A percentile compares a stretch with the other conserved stretches of the same genome.
phyloP scores from a whole-genome alignment of 305 asterid genomes.

The Stenogyne calaminthoides region DNA sequence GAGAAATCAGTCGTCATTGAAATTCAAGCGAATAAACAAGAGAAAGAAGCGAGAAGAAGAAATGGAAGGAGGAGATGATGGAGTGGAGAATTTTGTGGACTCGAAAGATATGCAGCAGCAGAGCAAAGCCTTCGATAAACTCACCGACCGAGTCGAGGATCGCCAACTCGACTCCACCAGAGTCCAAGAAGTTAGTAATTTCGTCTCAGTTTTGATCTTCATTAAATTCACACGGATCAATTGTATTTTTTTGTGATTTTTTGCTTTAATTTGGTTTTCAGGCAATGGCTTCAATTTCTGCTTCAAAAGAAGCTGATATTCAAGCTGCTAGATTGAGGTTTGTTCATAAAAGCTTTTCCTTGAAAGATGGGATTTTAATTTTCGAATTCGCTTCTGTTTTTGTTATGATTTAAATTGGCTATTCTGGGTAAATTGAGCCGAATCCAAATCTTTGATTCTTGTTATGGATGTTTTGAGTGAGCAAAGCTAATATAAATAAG shows the following conservation, averaged over 20 bases:
- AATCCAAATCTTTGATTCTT: neutral
- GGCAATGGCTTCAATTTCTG: slow-evolving; percentile 96
- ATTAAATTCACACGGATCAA: neutral
- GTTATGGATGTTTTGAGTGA: neutral
- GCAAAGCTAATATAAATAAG: neutral
- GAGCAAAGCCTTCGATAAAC: slow-evolving; percentile 93
- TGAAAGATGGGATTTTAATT: neutral
- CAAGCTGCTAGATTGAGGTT: slow-evolving; percentile 95
- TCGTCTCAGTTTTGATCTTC: neutral
- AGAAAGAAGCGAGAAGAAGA: neutral
- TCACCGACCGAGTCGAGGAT: slow-evolving; percentile 97
- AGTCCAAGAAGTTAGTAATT: slow-evolving; percentile 71
- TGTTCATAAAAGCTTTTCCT: neutral
- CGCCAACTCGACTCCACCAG: slow-evolving; percentile 96
- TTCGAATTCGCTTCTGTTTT: neutral
- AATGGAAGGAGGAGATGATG: slow-evolving; percentile 87
- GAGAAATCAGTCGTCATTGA: neutral
- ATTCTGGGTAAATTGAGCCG: neutral
- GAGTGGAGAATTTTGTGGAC: slow-evolving; percentile 58
- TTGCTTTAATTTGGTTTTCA: slow-evolving; percentile 28
- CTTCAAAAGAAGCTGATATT: slow-evolving; percentile 93
- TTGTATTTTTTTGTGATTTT: neutral
- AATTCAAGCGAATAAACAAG: slow-evolving; percentile 8
- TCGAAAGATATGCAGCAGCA: slow-evolving; percentile 95
- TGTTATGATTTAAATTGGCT: neutral